phyloP scores from a whole-genome alignment of 2,329 filamentous ascomycete genomes.

The Cryphonectria parasitica region DNA sequence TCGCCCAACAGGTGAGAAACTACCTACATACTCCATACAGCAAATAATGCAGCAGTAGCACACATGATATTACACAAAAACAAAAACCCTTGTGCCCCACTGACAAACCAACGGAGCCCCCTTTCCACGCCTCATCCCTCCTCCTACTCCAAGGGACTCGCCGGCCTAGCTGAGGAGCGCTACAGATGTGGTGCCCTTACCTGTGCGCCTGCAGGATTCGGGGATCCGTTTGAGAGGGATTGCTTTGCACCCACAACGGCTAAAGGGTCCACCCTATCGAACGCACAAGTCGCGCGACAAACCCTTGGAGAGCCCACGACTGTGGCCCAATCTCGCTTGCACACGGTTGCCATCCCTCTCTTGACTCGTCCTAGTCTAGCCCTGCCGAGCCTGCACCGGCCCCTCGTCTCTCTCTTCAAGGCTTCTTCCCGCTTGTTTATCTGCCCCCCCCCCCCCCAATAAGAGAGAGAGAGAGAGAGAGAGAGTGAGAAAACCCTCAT shows the following conservation, averaged over 20 bases:
- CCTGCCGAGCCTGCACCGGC: not conserved
- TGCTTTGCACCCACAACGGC: not conserved
- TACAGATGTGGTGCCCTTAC: not conserved
- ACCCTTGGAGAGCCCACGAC: not conserved
- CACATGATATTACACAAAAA: too few species aligned
- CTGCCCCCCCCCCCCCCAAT: too few species aligned
- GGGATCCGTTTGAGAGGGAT: not conserved
- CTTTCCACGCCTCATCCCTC: not conserved
- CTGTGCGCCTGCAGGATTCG: conserved; percentile 13
- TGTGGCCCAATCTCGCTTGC: conserved; percentile 3
- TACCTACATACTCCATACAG: not conserved
- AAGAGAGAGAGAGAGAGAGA: too few species aligned
- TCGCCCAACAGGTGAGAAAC: not conserved
- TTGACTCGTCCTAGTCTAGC: not conserved
- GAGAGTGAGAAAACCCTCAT: not conserved
- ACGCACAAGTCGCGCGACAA: not conserved
- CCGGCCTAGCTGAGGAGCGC: not conserved
- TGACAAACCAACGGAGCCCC: not conserved
- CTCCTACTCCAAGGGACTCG: not conserved
- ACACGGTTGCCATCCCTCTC: not conserved
- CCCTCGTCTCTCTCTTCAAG: not conserved
- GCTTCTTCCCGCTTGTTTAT: not conserved
- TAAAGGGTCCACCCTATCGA: not conserved
- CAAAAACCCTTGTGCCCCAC: not conserved
- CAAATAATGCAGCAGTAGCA: not conserved